Conservation (phyloP, 129 eudicot genomes). For the Chrysanthemum makinoi region DNA sequence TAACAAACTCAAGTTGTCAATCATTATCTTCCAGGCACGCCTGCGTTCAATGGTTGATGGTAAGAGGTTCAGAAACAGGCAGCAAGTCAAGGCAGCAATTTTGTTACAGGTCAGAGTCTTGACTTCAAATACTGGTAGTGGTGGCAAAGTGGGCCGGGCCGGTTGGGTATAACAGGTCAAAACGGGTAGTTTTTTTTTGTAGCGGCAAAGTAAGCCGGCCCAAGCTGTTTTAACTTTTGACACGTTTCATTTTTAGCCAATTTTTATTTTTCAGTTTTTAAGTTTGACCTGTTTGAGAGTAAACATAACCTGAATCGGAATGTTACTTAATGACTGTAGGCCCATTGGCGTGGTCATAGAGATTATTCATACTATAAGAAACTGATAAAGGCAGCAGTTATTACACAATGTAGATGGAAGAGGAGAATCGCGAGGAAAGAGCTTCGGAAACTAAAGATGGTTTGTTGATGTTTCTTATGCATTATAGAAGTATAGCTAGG, state of each 20-base stretch:
- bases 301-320: slow-evolving; percentile 2
- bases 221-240: background rate
- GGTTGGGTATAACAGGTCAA: background rate
- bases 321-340: slow-evolving; percentile 46
- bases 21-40: slow-evolving; percentile 66
- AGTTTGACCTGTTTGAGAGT: slow-evolving; percentile 7
- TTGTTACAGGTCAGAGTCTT: slow-evolving; percentile 54
- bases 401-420: slow-evolving; percentile 95
- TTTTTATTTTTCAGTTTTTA: background rate
- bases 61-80: slow-evolving; percentile 58
- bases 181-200: background rate
- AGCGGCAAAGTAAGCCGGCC: too few species aligned
- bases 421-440: slow-evolving; percentile 71
- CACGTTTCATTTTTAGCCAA: slow-evolving; percentile 3
- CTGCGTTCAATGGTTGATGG: slow-evolving; percentile 67
- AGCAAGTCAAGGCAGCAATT: slow-evolving; percentile 64
- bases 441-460: slow-evolving; percentile 87
- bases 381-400: slow-evolving; percentile 61
- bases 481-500: background rate
- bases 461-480: slow-evolving; percentile 36
- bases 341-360: slow-evolving; percentile 80
- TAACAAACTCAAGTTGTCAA: slow-evolving; percentile 47
- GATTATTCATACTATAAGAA: slow-evolving; percentile 56
- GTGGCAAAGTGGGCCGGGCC: slow-evolving; percentile 19
- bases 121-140: slow-evolving; percentile 17